Evolutionary conservation across 768 basidiomycete genomes (phyloP), one percentile per base, ranked within the genome.

Genomic region (Termitomyces sp.): DNA sequence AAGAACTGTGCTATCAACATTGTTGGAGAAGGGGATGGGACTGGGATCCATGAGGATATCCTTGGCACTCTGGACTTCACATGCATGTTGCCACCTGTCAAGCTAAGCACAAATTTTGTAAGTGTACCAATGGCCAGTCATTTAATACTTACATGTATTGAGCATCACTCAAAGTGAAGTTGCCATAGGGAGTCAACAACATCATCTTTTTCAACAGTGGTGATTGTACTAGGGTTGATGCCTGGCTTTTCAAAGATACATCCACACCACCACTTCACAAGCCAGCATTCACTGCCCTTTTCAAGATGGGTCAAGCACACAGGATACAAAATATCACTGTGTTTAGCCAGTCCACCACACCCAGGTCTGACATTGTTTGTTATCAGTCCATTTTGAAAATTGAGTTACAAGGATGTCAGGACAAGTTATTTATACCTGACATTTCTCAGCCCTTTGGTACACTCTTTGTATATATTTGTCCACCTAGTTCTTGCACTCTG

Each of bases 21-120:
- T 53, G 8, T 56, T 5, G 1, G 67, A 64, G 36, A 66, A 69
- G 7, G 64, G 60, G 12, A 60, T 54, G 1, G 58, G 62, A 0
- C 52, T 43, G 6, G 68, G 69, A 48, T 70, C 58, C 0, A 60
- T 12, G 6, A 69, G 66, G 14, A 68, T 67, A 16, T 69, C 67
- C 44, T 69, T 65, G 0, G 52, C 4, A 9, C 52, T 65, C 20
- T 37, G 26, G 18, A 64, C 49, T 1, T 69, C 58, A 9, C 49
- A 53, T 10, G 68, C 56, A 32, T 68, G 69, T 33, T 48, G 42
- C 69, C 71, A 72, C 47, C 63, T 65, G 20, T 69, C 68, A 18
- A 71, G 65, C 69, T 70, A 49, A 18, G 49, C 4, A 8, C 3
- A 30, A 30, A 30, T 30, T 30, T 30, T 4, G 30, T 30, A 8